Conservation (phyloP, 441 rosid genomes). For the Flueggea neowawraea region DNA sequence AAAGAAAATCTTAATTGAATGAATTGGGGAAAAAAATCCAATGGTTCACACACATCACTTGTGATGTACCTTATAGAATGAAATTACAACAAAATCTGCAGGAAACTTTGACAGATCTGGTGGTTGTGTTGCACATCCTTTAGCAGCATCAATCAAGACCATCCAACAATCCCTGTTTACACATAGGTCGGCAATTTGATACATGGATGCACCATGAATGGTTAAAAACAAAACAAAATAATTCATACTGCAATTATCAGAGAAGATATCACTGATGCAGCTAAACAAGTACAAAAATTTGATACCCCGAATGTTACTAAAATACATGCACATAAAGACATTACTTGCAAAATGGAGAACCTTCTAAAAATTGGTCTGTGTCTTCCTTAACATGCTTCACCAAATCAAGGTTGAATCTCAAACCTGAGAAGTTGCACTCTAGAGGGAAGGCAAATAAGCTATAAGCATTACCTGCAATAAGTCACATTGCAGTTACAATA, state of each 20-base stretch:
- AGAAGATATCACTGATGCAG: no score
- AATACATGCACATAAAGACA: slow-evolving; percentile 11
- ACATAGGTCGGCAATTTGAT: neutral
- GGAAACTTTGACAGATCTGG: slow-evolving; percentile 79
- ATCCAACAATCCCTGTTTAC: slow-evolving; percentile 65
- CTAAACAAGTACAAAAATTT: slow-evolving; percentile 4
- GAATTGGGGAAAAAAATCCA: neutral
- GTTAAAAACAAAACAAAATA: neutral
- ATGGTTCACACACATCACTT: neutral
- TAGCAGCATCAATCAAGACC: slow-evolving; percentile 98
- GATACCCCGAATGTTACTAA: neutral
- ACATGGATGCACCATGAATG: neutral
- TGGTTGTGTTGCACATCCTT: slow-evolving; percentile 81
- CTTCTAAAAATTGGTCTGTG: slow-evolving; percentile 40
- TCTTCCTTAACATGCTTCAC: slow-evolving; percentile 70
- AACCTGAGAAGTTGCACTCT: slow-evolving; percentile 98
- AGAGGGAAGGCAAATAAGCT: slow-evolving; percentile 94
- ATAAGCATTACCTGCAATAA: slow-evolving; percentile 58
- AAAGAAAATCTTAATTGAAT: slow-evolving; percentile 21
- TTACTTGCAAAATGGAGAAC: slow-evolving; percentile 58
- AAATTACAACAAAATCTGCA: slow-evolving; percentile 87
- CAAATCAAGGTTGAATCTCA: slow-evolving; percentile 71
- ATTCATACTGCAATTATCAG: no score
- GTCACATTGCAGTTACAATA: no score
- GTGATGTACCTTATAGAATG: slow-evolving; percentile 82